phyloP scores from a whole-genome alignment of 345 rosid species.

The Eutrema japonicum region DNA sequence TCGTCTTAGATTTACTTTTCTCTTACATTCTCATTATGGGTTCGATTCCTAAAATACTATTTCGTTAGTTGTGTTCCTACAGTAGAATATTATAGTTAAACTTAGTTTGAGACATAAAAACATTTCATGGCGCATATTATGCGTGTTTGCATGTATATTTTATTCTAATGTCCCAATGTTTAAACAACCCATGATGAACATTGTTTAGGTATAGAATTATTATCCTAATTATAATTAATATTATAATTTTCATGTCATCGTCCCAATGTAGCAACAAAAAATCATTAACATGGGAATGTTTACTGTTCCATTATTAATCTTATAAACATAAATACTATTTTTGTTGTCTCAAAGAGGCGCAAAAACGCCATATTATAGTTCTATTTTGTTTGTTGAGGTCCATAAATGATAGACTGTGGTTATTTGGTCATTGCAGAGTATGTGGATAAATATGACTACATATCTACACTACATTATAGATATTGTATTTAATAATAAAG shows the following conservation, averaged over 20 bases:
- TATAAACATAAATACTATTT: neutral
- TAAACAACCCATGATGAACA: slow-evolving; percentile 36
- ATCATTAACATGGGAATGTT: slow-evolving; percentile 32
- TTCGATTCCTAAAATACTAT: too few relatives aligned
- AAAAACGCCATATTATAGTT: neutral
- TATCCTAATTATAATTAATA: slow-evolving; percentile 5
- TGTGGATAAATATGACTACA: neutral
- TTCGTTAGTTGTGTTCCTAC: too few relatives aligned
- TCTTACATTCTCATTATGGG: too few relatives aligned
- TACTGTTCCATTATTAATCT: slow-evolving; percentile 23
- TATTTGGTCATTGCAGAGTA: neutral
- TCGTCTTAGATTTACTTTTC: too few relatives aligned
- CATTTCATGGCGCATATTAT: slow-evolving; percentile 31
- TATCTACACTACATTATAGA: neutral
- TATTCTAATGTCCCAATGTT: slow-evolving; percentile 1
- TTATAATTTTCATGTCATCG: slow-evolving; percentile 29
- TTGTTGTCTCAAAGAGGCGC: slow-evolving; percentile 16
- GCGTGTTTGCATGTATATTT: slow-evolving; percentile 21
- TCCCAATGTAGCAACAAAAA: slow-evolving; percentile 25
- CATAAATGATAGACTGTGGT: neutral
- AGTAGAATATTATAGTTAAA: too few relatives aligned
- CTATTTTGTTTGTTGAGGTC: neutral
- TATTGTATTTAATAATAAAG: neutral
- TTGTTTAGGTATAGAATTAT: slow-evolving; percentile 7
- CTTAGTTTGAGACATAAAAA: slow-evolving; percentile 28